Conservation (phyloP, 805 yeast genomes). For the Cyberlindnera maritima region DNA sequence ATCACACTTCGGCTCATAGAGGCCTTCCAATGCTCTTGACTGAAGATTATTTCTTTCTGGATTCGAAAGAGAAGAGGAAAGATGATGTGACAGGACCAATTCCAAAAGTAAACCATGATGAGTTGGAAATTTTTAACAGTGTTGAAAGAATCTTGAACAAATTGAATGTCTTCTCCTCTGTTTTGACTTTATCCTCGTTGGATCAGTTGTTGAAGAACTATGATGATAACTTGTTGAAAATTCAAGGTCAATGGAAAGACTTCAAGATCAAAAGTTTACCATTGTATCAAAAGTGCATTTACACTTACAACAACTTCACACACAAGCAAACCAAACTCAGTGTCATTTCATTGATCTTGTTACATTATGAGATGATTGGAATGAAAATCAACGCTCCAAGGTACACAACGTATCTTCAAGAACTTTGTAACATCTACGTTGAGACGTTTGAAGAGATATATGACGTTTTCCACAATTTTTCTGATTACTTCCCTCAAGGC, state of each 20-base stretch:
- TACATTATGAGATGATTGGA: constrained; percentile 21
- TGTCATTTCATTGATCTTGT: constrained; percentile 11
- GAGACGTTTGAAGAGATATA: constrained; percentile 15
- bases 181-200: constrained; percentile 8
- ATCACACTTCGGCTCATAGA: constrained; percentile 9
- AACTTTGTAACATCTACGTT: constrained; percentile 1
- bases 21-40: constrained; percentile 22
- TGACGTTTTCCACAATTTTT: constrained; percentile 22
- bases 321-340: constrained; percentile 16
- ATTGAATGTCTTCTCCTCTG: constrained; percentile 9
- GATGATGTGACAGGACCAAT: background rate
- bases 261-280: constrained; percentile 12
- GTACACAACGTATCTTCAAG: constrained; percentile 3
- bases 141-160: constrained; percentile 11
- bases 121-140: background rate
- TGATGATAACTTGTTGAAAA: constrained; percentile 6
- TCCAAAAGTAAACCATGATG: background rate
- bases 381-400: constrained; percentile 8
- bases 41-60: constrained; percentile 20
- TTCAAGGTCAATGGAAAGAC: constrained; percentile 9
- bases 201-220: constrained; percentile 9
- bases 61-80: constrained; percentile 1
- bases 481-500: constrained; percentile 20
- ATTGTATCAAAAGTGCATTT: constrained; percentile 14
- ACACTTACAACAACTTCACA: constrained; percentile 9